Percentiles rank a stretch among this genome's conserved stretches.
These are phyloP conservation scores for Xylaria scruposa DNA, from an alignment of 495 filamentous ascomycete species.

Conservation along the genomic window DNA sequence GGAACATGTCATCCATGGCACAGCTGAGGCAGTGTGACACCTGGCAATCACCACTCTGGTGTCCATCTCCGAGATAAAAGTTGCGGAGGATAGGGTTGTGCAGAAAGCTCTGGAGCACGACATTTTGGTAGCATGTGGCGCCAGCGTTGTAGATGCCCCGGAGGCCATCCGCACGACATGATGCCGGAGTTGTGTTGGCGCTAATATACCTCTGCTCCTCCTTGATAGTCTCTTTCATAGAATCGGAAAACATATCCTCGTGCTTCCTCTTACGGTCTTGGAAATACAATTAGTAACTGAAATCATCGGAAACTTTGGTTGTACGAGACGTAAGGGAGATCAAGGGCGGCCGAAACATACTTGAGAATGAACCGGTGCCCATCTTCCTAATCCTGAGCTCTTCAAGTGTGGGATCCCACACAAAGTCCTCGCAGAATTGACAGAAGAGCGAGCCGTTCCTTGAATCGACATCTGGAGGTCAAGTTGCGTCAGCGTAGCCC, in stretches of 20 bases:
- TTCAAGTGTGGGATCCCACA: constrained; percentile 86
- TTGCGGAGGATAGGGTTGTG: constrained; percentile 87
- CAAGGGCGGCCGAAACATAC: constrained; percentile 31
- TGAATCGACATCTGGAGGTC: constrained; percentile 76
- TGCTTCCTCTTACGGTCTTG: constrained; percentile 63
- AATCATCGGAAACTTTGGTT: not conserved
- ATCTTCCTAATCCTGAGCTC: constrained; percentile 67
- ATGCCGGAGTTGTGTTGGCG: constrained; percentile 63
- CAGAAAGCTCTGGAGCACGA: constrained; percentile 84
- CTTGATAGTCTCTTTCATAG: constrained; percentile 59
- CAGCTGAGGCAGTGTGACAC: constrained; percentile 78
- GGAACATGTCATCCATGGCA: constrained; percentile 88
- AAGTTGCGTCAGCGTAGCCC: constrained; percentile 22
- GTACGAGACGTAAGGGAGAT: not conserved
- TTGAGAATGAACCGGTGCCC: constrained; percentile 58
- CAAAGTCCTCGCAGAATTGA: constrained; percentile 81
- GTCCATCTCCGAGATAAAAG: constrained; percentile 86
- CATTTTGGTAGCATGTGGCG: constrained; percentile 92
- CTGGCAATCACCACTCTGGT: constrained; percentile 72
- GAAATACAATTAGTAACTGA: not conserved
- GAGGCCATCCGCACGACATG: constrained; percentile 74
- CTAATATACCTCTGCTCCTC: constrained; percentile 67
- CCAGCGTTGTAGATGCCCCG: constrained; percentile 95
- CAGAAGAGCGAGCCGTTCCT: constrained; percentile 78
- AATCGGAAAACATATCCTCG: constrained; percentile 62